Percentiles rank a stretch among this genome's conserved stretches.
These are phyloP conservation scores for Eragrostis tef DNA, from an alignment of 202 grass and related monocot genomes.

Conservation along the genomic window DNA sequence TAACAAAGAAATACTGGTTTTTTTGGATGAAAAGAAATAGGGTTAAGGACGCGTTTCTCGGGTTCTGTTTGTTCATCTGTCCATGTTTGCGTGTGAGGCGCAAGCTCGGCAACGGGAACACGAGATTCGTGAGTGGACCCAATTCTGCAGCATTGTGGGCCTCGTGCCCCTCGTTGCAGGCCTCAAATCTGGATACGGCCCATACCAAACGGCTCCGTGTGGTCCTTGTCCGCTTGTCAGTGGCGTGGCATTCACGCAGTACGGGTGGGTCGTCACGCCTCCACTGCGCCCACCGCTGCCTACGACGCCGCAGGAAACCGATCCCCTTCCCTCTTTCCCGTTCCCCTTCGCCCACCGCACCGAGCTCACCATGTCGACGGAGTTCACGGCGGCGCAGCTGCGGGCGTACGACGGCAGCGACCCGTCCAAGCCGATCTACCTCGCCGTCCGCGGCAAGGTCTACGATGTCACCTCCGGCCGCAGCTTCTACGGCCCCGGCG, in stretches of 20 bases:
- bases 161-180: neutral
- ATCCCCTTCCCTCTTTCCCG: neutral
- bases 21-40: no score
- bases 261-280: no score
- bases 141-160: neutral
- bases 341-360: neutral
- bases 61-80: no score
- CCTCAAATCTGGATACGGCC: neutral
- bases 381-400: constrained; percentile 83
- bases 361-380: constrained; percentile 44
- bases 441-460: constrained; percentile 77
- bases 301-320: neutral
- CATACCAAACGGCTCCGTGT: neutral
- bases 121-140: neutral
- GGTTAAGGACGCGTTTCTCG: no score
- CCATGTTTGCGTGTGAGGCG: no score
- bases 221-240: neutral
- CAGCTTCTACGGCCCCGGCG: constrained; percentile 88
- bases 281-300: neutral
- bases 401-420: constrained; percentile 76
- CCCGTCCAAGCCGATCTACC: constrained; percentile 85
- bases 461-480: constrained; percentile 85
- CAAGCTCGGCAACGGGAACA: no score
- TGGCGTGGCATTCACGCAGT: constrained; percentile 14
- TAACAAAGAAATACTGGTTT: no score